Evolutionary conservation across 2,329 filamentous ascomycete species (phyloP).

Genomic region (Colletotrichum trifolii): DNA sequence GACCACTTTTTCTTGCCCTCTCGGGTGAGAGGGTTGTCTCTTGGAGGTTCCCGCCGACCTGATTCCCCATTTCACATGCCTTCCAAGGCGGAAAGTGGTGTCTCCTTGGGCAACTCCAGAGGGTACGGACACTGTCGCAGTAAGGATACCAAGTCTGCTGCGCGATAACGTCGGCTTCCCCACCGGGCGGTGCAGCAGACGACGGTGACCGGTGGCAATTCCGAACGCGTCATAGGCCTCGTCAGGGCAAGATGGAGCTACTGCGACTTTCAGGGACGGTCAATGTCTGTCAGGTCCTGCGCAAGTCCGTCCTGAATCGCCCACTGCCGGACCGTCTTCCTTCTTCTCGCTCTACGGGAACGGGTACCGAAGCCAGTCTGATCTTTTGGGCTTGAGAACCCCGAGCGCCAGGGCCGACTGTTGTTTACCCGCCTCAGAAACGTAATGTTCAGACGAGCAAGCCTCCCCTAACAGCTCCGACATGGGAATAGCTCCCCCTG

Average conservation of each 20-base stretch:
- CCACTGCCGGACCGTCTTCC: too few relatives aligned
- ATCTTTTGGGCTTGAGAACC: too few relatives aligned
- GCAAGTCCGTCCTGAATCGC: background rate
- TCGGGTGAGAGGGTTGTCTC: too few relatives aligned
- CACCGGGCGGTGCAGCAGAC: slow-evolving; percentile 30
- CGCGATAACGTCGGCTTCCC: slow-evolving; percentile 2
- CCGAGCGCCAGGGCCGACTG: too few relatives aligned
- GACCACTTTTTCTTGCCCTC: slow-evolving; percentile 10
- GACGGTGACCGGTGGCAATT: slow-evolving; percentile 18
- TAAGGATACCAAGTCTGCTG: too few relatives aligned
- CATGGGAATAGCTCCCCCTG: background rate
- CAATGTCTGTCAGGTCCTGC: background rate
- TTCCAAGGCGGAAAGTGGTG: slow-evolving; percentile 3
- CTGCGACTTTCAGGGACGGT: background rate
- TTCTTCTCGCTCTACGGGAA: too few relatives aligned
- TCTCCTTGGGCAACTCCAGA: background rate
- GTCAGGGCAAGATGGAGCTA: slow-evolving; percentile 23
- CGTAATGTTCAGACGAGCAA: too few relatives aligned
- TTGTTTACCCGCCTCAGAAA: too few relatives aligned
- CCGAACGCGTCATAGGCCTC: slow-evolving; percentile 35
- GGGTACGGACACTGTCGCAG: too few relatives aligned
- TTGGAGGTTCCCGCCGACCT: background rate
- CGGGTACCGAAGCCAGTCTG: too few relatives aligned
- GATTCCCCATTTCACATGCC: background rate
- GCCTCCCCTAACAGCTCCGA: too few relatives aligned